Base-by-base conservation (phyloP, 108 stramenopile species). In the Pseudonitzschia delicatissima region DNA sequence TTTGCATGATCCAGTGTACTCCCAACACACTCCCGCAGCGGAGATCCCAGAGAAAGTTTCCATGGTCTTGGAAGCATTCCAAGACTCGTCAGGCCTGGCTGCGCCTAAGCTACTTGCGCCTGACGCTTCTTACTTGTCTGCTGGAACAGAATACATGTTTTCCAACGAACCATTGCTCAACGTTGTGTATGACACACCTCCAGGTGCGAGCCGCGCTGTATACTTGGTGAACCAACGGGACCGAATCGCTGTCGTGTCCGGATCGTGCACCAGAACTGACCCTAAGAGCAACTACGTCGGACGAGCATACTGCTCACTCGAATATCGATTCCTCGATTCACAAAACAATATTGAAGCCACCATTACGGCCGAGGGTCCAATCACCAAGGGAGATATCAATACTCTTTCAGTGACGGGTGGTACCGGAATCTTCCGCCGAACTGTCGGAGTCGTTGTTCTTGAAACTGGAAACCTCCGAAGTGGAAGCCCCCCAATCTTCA, bases 261-360 rank as follows among this genome's bases (percentile, higher is more conserved):
- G 74, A 40, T 31, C 48, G 17, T 75, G 74, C 55, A 75, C 55
- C 21, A 31, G 74, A 57, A 75, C 58, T 13, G 74, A 75, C 34
- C 64, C 72, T 5, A 37, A 73, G 13, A 28, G 12, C 9, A 11
- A 21, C 12, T 75, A 62, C 28, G 44, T 37, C 33, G 74, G 74
- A n/a, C 20, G 28, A 40, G 55, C 64, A 48, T 73, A 73, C 58
- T 73, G 72, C 35, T 64, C 65, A 57, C 66, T 65, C 44, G 47
- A 36, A 5, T 73, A 66, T 31, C 31, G 32, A 11, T 73, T 66
- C 31, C 35, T 36, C 23, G 64, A 64, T 49, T 26, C 11, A 23
- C 28, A 29, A 5, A 32, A 37, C 27, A 6, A 44, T 15, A 39
- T 65, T 60, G 50, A 60, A 35, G 63, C 63, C 18, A 17, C 63